A percentile compares a stretch with the other conserved stretches of the same genome.
Conservation (phyloP, 2,329 filamentous ascomycete species). For the Endothia cerciana region DNA sequence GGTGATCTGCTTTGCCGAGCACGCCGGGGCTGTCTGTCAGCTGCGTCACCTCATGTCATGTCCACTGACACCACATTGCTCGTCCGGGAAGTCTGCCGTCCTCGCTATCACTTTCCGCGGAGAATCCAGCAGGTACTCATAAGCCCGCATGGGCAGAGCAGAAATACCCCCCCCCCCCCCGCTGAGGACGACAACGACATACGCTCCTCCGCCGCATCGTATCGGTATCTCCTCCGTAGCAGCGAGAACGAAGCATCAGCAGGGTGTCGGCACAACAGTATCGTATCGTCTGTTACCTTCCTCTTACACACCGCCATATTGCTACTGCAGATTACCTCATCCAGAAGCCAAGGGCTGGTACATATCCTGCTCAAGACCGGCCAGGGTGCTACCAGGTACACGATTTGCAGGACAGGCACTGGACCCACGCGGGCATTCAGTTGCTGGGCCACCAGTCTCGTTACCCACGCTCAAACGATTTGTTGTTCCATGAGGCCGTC, state of each 20-base stretch:
- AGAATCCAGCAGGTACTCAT: background rate
- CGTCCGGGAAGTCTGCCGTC: background rate
- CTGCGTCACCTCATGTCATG: conserved; percentile 18
- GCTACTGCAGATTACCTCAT: conserved; percentile 26
- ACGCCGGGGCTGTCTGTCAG: conserved; percentile 14
- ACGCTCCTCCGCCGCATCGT: too few relatives aligned
- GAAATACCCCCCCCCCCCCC: too few relatives aligned
- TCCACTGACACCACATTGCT: background rate
- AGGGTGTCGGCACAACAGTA: background rate
- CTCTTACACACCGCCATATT: conserved; percentile 31
- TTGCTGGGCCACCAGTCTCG: conserved; percentile 32
- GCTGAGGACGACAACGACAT: too few relatives aligned
- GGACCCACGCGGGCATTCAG: conserved; percentile 20
- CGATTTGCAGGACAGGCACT: conserved; percentile 1
- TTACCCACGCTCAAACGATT: conserved; percentile 17
- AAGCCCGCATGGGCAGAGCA: background rate
- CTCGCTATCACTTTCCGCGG: too few relatives aligned
- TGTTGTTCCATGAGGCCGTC: conserved; percentile 14
- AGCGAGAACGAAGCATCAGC: background rate
- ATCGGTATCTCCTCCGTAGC: background rate
- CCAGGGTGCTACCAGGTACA: conserved; percentile 13
- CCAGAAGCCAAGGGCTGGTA: conserved; percentile 8
- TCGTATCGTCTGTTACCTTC: conserved; percentile 15
- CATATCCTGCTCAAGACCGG: conserved; percentile 9
- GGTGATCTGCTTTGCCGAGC: conserved; percentile 14